Conservation (phyloP, 148 eudicot species). For the Rhododendron kiyosumense region DNA sequence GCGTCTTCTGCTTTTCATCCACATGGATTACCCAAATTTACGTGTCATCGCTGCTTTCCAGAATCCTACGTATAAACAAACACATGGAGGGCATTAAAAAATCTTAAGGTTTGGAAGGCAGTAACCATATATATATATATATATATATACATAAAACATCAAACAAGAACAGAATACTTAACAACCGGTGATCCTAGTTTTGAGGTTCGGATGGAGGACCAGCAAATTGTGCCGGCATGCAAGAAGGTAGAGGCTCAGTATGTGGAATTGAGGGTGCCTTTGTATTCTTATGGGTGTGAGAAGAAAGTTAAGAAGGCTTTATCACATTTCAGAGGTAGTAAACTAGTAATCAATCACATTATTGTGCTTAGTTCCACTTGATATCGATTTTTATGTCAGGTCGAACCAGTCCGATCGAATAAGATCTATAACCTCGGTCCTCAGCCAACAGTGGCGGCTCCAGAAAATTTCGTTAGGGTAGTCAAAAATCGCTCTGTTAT, state of each 20-base stretch:
- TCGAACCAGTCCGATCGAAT: background rate
- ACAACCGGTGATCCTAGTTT: too few relatives aligned
- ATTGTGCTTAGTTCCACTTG: background rate
- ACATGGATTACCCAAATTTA: conserved; percentile 3
- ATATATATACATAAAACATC: background rate
- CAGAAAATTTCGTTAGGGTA: too few relatives aligned
- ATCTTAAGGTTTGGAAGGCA: background rate
- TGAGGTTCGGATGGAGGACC: conserved; percentile 31
- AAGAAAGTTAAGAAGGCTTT: conserved; percentile 27
- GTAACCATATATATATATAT: background rate
- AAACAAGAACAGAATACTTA: background rate
- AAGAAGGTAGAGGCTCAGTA: conserved; percentile 81
- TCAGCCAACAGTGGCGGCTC: background rate
- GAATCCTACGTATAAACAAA: background rate
- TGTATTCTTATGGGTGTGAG: conserved; percentile 71
- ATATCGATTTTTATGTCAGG: conserved; percentile 48
- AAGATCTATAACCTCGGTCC: background rate
- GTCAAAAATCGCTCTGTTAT: too few relatives aligned
- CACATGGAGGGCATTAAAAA: background rate
- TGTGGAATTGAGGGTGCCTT: conserved; percentile 94
- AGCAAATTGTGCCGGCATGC: conserved; percentile 60
- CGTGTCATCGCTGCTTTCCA: conserved; percentile 2
- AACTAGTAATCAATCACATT: conserved; percentile 43
- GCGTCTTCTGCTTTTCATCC: background rate
- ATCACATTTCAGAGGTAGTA: conserved; percentile 33